These are phyloP conservation scores for Sarcodon sp. DNA, from an alignment of 768 basidiomycete species.

Conservation along the genomic window DNA sequence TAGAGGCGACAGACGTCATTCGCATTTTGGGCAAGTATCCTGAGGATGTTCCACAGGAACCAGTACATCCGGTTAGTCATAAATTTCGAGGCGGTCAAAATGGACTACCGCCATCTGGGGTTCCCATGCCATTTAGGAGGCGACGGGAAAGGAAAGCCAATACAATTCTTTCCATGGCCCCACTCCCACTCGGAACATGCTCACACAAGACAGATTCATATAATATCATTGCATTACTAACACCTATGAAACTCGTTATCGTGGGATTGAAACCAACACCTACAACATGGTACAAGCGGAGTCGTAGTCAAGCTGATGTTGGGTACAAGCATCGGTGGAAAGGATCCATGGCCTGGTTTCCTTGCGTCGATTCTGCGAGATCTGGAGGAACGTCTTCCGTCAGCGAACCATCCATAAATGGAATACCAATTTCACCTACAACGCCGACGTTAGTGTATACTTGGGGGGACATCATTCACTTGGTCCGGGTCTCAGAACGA, in stretches of 20 bases:
- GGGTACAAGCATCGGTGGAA: conserved; percentile 31
- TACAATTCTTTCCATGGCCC: conserved; percentile 65
- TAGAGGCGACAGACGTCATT: conserved; percentile 89
- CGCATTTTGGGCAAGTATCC: conserved; percentile 91
- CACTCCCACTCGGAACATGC: conserved; percentile 68
- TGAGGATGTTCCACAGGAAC: conserved; percentile 17
- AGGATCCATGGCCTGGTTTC: conserved; percentile 76
- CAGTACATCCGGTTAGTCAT: conserved; percentile 6
- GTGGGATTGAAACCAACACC: conserved; percentile 88
- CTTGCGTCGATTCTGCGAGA: conserved; percentile 30
- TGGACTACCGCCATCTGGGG: background rate
- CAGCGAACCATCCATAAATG: background rate
- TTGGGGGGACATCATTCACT: conserved; percentile 61
- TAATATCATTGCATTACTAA: conserved; percentile 75
- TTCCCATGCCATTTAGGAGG: conserved; percentile 23
- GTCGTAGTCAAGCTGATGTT: conserved; percentile 37
- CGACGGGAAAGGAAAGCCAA: conserved; percentile 37
- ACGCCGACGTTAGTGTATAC: conserved; percentile 70
- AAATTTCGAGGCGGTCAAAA: conserved; percentile 1
- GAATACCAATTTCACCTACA: conserved; percentile 12
- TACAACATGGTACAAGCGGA: conserved; percentile 80
- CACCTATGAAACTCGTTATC: conserved; percentile 82
- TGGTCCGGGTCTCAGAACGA: conserved; percentile 57
- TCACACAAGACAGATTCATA: conserved; percentile 70
- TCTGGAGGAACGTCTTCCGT: background rate